A percentile compares a stretch with the other conserved stretches of the same genome.
phyloP scores from a whole-genome alignment of 2,329 filamentous ascomycete species.

The Teratosphaeriaceae sp. region DNA sequence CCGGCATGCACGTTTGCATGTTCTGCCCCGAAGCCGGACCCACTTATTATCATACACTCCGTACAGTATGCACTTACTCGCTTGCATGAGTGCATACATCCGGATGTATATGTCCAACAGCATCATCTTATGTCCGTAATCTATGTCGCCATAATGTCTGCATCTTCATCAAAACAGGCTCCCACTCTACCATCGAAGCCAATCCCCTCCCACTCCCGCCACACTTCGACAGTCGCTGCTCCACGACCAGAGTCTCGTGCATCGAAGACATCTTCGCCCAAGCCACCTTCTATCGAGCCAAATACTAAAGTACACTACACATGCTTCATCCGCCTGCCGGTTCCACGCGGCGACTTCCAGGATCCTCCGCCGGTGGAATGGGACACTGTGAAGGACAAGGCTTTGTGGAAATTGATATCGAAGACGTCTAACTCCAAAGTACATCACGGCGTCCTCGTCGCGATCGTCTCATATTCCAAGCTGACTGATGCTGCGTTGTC shows the following conservation, averaged over 20 bases:
- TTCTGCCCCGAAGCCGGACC: no score
- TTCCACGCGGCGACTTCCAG: constrained; percentile 77
- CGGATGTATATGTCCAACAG: no score
- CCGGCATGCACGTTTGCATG: no score
- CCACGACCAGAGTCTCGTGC: background rate
- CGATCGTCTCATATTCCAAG: background rate
- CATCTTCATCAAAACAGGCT: constrained; percentile 15
- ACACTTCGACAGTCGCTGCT: constrained; percentile 13
- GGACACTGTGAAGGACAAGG: constrained; percentile 79
- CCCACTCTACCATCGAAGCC: constrained; percentile 4
- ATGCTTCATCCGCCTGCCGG: constrained; percentile 84
- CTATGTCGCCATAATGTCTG: constrained; percentile 15
- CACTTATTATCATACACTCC: no score
- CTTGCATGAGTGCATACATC: background rate
- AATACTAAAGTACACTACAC: constrained; percentile 45
- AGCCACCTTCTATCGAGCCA: constrained; percentile 3
- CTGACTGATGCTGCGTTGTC: background rate
- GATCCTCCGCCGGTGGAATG: constrained; percentile 87
- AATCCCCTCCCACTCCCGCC: constrained; percentile 17
- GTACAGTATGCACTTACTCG: no score
- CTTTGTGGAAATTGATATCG: constrained; percentile 84
- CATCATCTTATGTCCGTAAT: background rate
- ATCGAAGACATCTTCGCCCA: constrained; percentile 4
- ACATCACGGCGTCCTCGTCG: background rate
- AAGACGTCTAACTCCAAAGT: constrained; percentile 63